Evolutionary conservation across 176 grass and related monocot species (phyloP).

Genomic region (Cenchrus americanus): DNA sequence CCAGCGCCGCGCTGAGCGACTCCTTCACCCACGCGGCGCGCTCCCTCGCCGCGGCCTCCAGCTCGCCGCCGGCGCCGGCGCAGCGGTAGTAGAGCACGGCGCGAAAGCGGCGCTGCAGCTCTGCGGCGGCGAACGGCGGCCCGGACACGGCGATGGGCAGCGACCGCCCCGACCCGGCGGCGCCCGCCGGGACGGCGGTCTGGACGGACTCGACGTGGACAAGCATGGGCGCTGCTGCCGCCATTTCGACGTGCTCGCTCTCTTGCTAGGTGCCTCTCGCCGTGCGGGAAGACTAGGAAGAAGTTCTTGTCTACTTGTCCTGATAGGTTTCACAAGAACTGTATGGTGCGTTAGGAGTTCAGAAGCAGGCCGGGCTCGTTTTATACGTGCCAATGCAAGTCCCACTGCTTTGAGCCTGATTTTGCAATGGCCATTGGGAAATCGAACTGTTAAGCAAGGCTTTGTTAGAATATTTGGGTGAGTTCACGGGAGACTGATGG

Average conservation of each 20-base stretch:
- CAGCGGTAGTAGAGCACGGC: slow-evolving; percentile 70
- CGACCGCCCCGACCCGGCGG: slow-evolving; percentile 11
- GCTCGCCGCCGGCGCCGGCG: slow-evolving; percentile 18
- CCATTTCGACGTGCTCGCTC: neutral
- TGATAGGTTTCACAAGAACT: neutral
- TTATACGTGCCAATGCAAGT: neutral
- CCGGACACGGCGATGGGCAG: slow-evolving; percentile 48
- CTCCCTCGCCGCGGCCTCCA: slow-evolving; percentile 47
- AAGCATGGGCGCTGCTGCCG: slow-evolving; percentile 9
- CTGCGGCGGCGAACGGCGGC: slow-evolving; percentile 17
- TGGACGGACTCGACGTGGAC: slow-evolving; percentile 74
- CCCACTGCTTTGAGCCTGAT: neutral
- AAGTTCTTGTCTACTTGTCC: neutral
- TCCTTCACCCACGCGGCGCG: slow-evolving; percentile 75
- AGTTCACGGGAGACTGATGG: too few relatives aligned
- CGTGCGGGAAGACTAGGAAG: neutral
- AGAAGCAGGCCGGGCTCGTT: neutral
- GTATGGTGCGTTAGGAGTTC: neutral
- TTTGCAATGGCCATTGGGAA: neutral
- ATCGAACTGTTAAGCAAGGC: neutral
- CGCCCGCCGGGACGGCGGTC: slow-evolving; percentile 56
- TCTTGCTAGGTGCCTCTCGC: neutral
- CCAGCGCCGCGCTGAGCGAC: slow-evolving; percentile 59
- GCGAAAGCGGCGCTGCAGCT: slow-evolving; percentile 57
- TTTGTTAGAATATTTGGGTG: neutral